phyloP scores from a whole-genome alignment of 2,329 filamentous ascomycete genomes.

The Cladosporium oxysporum region DNA sequence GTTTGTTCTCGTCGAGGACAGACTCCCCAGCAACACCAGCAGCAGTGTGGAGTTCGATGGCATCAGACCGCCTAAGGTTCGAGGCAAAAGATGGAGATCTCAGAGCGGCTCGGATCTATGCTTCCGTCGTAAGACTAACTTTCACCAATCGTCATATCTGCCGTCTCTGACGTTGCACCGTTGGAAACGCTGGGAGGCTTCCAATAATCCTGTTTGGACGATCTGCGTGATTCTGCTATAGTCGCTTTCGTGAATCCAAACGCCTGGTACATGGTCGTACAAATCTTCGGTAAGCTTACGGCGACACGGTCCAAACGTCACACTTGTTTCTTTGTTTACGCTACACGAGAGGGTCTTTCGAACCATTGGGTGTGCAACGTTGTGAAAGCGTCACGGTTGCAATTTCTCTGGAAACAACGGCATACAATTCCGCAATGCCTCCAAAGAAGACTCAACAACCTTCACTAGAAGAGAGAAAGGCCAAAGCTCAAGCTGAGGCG shows the following conservation, averaged over 20 bases:
- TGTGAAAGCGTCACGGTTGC: neutral
- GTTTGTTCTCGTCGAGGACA: neutral
- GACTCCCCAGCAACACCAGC: neutral
- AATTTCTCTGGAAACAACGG: neutral
- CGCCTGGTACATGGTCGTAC: neutral
- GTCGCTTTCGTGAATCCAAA: neutral
- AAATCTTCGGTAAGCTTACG: conserved; percentile 3
- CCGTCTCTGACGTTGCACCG: conserved; percentile 5
- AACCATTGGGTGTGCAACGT: neutral
- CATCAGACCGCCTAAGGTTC: neutral
- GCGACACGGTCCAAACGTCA: neutral
- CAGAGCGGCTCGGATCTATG: neutral
- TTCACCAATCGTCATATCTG: conserved; percentile 14
- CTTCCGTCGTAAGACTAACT: neutral
- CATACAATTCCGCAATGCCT: neutral
- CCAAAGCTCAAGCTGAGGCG: conserved; percentile 16
- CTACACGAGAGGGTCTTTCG: neutral
- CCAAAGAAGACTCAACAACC: conserved; percentile 3
- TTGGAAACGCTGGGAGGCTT: neutral
- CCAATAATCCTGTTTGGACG: conserved; percentile 3
- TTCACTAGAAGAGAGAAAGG: conserved; percentile 3
- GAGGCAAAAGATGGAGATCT: conserved; percentile 3
- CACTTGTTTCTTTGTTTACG: neutral
- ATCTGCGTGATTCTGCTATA: neutral
- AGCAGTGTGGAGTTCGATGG: neutral